Evolutionary conservation across 2,329 filamentous ascomycete genomes (phyloP).

Genomic region (Aspergillus neoniger): DNA sequence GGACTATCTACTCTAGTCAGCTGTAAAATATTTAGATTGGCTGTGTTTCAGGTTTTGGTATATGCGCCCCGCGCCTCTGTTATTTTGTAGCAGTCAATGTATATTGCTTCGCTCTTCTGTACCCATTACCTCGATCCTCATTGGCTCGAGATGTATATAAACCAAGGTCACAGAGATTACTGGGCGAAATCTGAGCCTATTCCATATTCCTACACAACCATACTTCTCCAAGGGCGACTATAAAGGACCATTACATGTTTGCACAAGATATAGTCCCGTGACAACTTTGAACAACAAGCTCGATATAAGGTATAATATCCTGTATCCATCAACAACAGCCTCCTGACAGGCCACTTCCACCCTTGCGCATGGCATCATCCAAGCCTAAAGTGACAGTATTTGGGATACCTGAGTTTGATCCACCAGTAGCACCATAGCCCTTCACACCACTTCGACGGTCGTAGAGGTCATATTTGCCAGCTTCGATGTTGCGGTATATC

Average conservation of each 20-base stretch:
- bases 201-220: no score
- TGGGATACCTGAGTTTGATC: conserved; percentile 36
- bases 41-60: neutral
- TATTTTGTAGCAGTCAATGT: no score
- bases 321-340: conserved; percentile 37
- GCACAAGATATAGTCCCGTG: neutral
- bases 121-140: no score
- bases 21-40: neutral
- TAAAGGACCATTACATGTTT: neutral
- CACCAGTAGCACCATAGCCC: conserved; percentile 50
- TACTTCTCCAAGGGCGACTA: no score
- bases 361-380: conserved; percentile 50
- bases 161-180: no score
- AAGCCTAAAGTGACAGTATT: conserved; percentile 49
- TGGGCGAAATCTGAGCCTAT: no score
- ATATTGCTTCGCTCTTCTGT: no score
- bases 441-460: conserved; percentile 92
- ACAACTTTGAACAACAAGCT: neutral
- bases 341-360: conserved; percentile 38
- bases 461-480: conserved; percentile 90
- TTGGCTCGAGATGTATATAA: no score
- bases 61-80: no score
- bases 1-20: neutral
- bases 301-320: neutral
- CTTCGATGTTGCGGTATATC: conserved; percentile 96